Percentiles rank a stretch among this genome's conserved stretches.
These are phyloP conservation scores for Phyllosticta ampelicida DNA, from an alignment of 2,329 filamentous ascomycete species.

Conservation along the genomic window DNA sequence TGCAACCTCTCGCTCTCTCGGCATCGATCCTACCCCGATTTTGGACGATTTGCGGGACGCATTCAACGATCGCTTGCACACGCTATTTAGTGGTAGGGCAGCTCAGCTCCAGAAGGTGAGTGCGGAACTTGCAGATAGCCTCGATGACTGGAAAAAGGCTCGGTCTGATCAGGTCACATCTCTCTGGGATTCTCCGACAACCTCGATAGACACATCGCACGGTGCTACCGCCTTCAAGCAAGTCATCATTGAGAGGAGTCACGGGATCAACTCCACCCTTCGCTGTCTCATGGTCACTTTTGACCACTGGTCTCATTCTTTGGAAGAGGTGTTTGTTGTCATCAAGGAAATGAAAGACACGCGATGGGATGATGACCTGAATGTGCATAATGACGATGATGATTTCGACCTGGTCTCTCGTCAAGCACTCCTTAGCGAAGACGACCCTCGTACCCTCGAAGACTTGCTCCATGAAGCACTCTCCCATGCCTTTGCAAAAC, in stretches of 20 bases:
- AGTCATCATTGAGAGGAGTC: constrained; percentile 55
- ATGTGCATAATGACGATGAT: constrained; percentile 60
- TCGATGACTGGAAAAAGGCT: constrained; percentile 46
- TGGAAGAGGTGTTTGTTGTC: constrained; percentile 54
- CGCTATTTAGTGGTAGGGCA: constrained; percentile 53
- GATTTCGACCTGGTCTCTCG: constrained; percentile 58
- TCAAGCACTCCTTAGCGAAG: constrained; percentile 56
- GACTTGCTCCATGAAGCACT: constrained; percentile 49
- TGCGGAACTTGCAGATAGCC: constrained; percentile 49
- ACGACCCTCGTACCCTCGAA: constrained; percentile 57
- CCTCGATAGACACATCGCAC: constrained; percentile 53
- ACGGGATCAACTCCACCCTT: constrained; percentile 61
- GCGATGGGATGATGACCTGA: constrained; percentile 65
- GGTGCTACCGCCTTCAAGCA: constrained; percentile 60
- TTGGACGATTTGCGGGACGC: constrained; percentile 56
- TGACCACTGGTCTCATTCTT: constrained; percentile 59
- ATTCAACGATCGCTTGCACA: constrained; percentile 57
- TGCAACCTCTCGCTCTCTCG: constrained; percentile 51
- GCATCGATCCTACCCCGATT: constrained; percentile 57
- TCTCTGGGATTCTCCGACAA: constrained; percentile 57
- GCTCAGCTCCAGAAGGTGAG: constrained; percentile 55
- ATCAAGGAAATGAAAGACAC: constrained; percentile 56
- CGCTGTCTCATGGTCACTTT: constrained; percentile 53
- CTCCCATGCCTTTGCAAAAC: constrained; percentile 44
- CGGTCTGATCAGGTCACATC: constrained; percentile 37